These are phyloP conservation scores for Ceratocystis harringtonii DNA, from an alignment of 2,329 filamentous ascomycete species.

Conservation along the genomic window DNA sequence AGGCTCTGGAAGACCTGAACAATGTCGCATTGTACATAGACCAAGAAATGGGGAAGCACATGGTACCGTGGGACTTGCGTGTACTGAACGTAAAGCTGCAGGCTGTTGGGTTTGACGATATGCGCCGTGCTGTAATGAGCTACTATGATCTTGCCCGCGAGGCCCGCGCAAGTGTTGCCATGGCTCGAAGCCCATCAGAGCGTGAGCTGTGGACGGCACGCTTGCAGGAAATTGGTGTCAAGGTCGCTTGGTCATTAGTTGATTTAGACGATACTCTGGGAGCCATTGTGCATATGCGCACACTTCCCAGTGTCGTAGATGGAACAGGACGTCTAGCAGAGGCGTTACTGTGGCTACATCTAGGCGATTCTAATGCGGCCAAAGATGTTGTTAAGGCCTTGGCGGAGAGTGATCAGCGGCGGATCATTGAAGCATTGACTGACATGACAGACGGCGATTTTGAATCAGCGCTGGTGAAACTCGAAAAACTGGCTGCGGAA, in stretches of 20 bases:
- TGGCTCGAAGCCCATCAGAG: constrained; percentile 34
- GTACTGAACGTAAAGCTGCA: constrained; percentile 72
- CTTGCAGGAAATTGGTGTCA: constrained; percentile 58
- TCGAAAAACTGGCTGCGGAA: constrained; percentile 36
- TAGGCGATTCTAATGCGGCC: constrained; percentile 63
- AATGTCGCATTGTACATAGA: constrained; percentile 40
- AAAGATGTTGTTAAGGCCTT: constrained; percentile 33
- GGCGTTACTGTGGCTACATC: constrained; percentile 58
- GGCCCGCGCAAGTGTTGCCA: constrained; percentile 47
- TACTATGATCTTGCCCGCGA: constrained; percentile 80
- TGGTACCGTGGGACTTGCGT: constrained; percentile 78
- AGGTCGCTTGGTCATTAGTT: constrained; percentile 50
- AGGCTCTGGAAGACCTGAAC: constrained; percentile 47
- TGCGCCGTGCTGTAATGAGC: constrained; percentile 69
- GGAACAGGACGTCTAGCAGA: constrained; percentile 33
- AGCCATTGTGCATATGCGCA: constrained; percentile 56
- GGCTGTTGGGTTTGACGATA: constrained; percentile 72
- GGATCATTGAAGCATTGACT: constrained; percentile 51
- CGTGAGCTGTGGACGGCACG: constrained; percentile 54
- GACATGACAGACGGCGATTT: constrained; percentile 68
- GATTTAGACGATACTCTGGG: constrained; percentile 81
- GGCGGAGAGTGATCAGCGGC: constrained; percentile 27
- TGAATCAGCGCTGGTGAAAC: constrained; percentile 44
- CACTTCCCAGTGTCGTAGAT: constrained; percentile 32
- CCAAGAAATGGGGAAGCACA: constrained; percentile 39